Percentiles rank a stretch among this genome's conserved stretches.
Evolutionary conservation across 2,329 filamentous ascomycete genomes (phyloP).

Genomic region (Colletotrichum sp.): DNA sequence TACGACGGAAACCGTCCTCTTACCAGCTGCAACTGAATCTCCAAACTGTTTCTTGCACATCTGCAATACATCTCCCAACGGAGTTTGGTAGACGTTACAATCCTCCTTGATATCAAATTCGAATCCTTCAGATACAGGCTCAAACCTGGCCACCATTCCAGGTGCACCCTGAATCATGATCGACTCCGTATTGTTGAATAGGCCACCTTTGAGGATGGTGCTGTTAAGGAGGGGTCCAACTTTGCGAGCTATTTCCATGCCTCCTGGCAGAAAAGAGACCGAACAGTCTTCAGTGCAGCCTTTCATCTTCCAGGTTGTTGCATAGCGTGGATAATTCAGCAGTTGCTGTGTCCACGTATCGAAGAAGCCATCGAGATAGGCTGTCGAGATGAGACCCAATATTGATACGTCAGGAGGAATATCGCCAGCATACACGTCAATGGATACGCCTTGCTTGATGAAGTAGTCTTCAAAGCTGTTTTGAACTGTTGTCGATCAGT

Average conservation of each 20-base stretch:
- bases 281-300: slow-evolving; percentile 14
- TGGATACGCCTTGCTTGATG: neutral
- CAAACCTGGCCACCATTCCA: slow-evolving; percentile 19
- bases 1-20: neutral
- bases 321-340: slow-evolving; percentile 21
- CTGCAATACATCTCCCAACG: slow-evolving; percentile 20
- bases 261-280: slow-evolving; percentile 21
- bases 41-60: slow-evolving; percentile 22
- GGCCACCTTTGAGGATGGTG: slow-evolving; percentile 16
- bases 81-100: slow-evolving; percentile 19
- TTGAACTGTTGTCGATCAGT: neutral
- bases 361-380: slow-evolving; percentile 23
- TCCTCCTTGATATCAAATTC: slow-evolving; percentile 15
- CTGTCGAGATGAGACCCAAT: slow-evolving; percentile 2
- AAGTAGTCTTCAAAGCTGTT: slow-evolving; percentile 22
- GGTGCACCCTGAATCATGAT: slow-evolving; percentile 20
- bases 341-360: slow-evolving; percentile 19
- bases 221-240: slow-evolving; percentile 16
- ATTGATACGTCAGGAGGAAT: slow-evolving; percentile 16
- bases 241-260: slow-evolving; percentile 20
- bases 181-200: slow-evolving; percentile 15
- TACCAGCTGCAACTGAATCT: slow-evolving; percentile 21
- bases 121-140: neutral
- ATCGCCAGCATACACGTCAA: slow-evolving; percentile 23
- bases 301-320: slow-evolving; percentile 16